Base-by-base conservation (phyloP, 139 green algal species). In the Desmodesmus armatus region DNA sequence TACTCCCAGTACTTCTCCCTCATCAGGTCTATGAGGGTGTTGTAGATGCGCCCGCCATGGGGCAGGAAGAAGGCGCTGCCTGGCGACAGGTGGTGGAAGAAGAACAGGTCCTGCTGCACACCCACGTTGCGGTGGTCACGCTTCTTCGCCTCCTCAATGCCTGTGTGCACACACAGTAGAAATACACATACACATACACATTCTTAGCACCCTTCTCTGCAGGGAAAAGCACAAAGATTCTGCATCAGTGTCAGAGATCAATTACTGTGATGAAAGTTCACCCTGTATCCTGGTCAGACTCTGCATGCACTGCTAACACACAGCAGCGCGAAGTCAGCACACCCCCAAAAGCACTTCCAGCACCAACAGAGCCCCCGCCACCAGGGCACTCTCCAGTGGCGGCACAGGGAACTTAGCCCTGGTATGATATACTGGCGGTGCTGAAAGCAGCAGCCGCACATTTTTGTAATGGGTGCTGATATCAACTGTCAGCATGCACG, bases 101-200 rank as follows among this genome's bases (percentile, higher is more conserved):
- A 98, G 92, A 99, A 99, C 41, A 99, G 94, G 85, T 98, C 93
- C 87, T 98, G 91, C 79, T 94, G 90, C 35, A 93, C 92, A 51
- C 97, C 97, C 49, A 99, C 58, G 40, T 94, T 88, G 62, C 97
- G 93, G 88, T 99, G 97, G 89, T 99, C 97, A 33, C 97, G 94
- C 93, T 98, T 99, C 93, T 99, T 99, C 51, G 97, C 97, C 93
- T 99, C 96, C 84, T 96, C 95, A 66, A 98, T 94, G 44, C 82
- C 71, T 82, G 55, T 15, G 7, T 31, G 35, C 33, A 53, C 19
- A 27, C 33, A 63, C 11, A 78, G 15, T 17, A 67, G 40, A 39
- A 1, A 62, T n/a, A 63, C 29, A 29, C 40, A 58, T n/a, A n/a
- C n/a, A n/a, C n/a, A n/a, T n/a, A n/a, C n/a, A n/a, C n/a, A n/a